phyloP scores from a whole-genome alignment of 2,329 filamentous ascomycete genomes.

The Davidsoniella virescens region DNA sequence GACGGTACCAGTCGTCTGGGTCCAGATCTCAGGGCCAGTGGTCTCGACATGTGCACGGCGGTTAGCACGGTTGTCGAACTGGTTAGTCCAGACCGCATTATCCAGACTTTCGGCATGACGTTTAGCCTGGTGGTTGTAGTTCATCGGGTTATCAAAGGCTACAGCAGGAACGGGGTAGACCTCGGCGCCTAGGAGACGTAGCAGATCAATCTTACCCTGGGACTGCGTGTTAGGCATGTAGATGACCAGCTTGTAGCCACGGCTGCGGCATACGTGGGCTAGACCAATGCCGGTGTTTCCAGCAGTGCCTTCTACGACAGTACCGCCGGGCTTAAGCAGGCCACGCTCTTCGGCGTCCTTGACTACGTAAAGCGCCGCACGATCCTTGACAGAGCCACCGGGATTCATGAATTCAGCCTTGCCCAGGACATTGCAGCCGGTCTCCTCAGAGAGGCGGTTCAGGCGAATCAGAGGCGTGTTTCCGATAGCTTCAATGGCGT shows the following conservation, averaged over 20 bases:
- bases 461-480: slow-evolving; percentile 91
- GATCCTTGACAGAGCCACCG: slow-evolving; percentile 89
- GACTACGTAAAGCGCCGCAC: slow-evolving; percentile 85
- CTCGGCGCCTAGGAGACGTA: slow-evolving; percentile 80
- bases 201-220: slow-evolving; percentile 89
- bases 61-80: slow-evolving; percentile 96
- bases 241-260: slow-evolving; percentile 89
- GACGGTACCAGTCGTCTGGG: slow-evolving; percentile 68
- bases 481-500: slow-evolving; percentile 56
- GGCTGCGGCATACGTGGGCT: slow-evolving; percentile 83
- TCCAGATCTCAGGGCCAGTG: slow-evolving; percentile 94
- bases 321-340: slow-evolving; percentile 68
- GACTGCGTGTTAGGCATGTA: slow-evolving; percentile 99
- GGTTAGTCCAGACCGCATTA: slow-evolving; percentile 95
- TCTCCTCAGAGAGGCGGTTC: slow-evolving; percentile 74
- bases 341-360: slow-evolving; percentile 84
- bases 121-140: slow-evolving; percentile 94
- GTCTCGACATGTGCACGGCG: slow-evolving; percentile 89
- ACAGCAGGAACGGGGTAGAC: slow-evolving; percentile 93
- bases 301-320: slow-evolving; percentile 90
- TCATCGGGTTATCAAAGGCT: slow-evolving; percentile 83
- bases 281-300: slow-evolving; percentile 97
- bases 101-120: slow-evolving; percentile 74
- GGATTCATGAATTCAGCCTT: slow-evolving; percentile 99
- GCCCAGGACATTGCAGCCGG: slow-evolving; percentile 83